Conservation (phyloP, 78 protist species). For the Polysphondylium violaceum region DNA sequence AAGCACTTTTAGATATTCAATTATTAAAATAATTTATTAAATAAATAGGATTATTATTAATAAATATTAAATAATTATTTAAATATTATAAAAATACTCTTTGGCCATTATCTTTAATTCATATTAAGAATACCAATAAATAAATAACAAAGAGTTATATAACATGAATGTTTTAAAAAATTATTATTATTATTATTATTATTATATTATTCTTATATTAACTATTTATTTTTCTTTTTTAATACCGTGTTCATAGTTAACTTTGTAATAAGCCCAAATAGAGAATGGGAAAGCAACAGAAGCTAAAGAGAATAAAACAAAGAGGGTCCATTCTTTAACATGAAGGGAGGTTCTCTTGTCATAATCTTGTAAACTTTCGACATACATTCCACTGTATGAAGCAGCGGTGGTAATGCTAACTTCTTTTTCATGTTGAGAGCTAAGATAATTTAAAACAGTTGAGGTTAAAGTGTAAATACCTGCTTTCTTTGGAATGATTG, state of each 20-base stretch:
- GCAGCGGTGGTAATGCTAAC: slow-evolving; percentile 50
- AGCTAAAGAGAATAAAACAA: slow-evolving; percentile 32
- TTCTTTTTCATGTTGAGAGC: slow-evolving; percentile 14
- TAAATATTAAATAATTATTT: too few relatives aligned
- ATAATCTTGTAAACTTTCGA: slow-evolving; percentile 26
- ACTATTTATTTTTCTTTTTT: slow-evolving; percentile 36
- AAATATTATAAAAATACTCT: too few relatives aligned
- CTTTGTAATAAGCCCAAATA: slow-evolving; percentile 22
- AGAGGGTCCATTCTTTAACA: slow-evolving; percentile 32
- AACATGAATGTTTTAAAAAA: too few relatives aligned
- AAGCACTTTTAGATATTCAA: too few relatives aligned
- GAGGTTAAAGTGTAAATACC: slow-evolving; percentile 47
- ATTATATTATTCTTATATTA: too few relatives aligned
- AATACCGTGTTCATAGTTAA: slow-evolving; percentile 49
- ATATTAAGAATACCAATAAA: too few relatives aligned
- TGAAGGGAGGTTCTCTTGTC: slow-evolving; percentile 54
- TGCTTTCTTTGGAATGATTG: slow-evolving; percentile 28
- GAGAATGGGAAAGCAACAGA: slow-evolving; percentile 64
- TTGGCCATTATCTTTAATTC: too few relatives aligned
- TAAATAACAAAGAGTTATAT: too few relatives aligned
- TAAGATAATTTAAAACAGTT: slow-evolving; percentile 43
- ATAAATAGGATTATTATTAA: too few relatives aligned
- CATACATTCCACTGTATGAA: slow-evolving; percentile 58
- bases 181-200: too few relatives aligned
- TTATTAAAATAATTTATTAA: too few relatives aligned